Percentiles rank a stretch among this genome's conserved stretches.
These are phyloP conservation scores for Grosmannia huntii DNA, from an alignment of 2,329 filamentous ascomycete genomes.

Conservation along the genomic window DNA sequence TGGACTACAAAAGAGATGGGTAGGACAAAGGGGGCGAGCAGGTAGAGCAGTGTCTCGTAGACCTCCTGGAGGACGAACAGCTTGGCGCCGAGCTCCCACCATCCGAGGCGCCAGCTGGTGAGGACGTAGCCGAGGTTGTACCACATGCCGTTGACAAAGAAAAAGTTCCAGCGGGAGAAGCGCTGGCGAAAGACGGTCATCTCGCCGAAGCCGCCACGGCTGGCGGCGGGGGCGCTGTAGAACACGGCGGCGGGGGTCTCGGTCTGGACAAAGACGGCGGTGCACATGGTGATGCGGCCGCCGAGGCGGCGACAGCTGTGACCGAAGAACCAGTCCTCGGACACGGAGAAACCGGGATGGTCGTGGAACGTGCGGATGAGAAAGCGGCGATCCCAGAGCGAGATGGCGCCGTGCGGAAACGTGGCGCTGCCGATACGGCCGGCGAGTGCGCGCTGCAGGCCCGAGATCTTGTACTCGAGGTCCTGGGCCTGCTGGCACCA, in stretches of 20 bases:
- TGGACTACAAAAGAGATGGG: slow-evolving; percentile 5
- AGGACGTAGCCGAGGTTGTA: slow-evolving; percentile 6
- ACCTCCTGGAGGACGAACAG: slow-evolving; percentile 5
- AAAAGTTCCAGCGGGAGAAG: slow-evolving; percentile 6
- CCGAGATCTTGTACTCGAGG: slow-evolving; percentile 7
- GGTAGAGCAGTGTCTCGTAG: slow-evolving; percentile 5
- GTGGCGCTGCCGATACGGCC: slow-evolving; percentile 3
- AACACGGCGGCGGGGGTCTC: slow-evolving; percentile 3
- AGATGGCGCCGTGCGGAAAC: slow-evolving; percentile 6
- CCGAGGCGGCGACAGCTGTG: slow-evolving; percentile 6
- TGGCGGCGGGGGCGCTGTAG: background rate
- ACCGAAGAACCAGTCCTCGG: slow-evolving; percentile 7
- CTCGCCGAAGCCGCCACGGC: slow-evolving; percentile 6
- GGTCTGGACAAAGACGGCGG: slow-evolving; percentile 5
- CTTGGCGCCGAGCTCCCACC: slow-evolving; percentile 6
- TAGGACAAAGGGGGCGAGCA: slow-evolving; percentile 4
- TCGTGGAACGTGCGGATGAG: slow-evolving; percentile 2
- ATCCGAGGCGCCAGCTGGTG: slow-evolving; percentile 4
- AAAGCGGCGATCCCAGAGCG: slow-evolving; percentile 4
- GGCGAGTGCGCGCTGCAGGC: slow-evolving; percentile 4
- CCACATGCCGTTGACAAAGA: slow-evolving; percentile 6
- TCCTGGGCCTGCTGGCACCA: slow-evolving; percentile 6
- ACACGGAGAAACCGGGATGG: slow-evolving; percentile 6
- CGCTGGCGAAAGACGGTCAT: slow-evolving; percentile 6
- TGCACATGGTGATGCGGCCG: slow-evolving; percentile 6